Conservation (phyloP, 2,329 filamentous ascomycete species). For the Xenoacremonium recifei region DNA sequence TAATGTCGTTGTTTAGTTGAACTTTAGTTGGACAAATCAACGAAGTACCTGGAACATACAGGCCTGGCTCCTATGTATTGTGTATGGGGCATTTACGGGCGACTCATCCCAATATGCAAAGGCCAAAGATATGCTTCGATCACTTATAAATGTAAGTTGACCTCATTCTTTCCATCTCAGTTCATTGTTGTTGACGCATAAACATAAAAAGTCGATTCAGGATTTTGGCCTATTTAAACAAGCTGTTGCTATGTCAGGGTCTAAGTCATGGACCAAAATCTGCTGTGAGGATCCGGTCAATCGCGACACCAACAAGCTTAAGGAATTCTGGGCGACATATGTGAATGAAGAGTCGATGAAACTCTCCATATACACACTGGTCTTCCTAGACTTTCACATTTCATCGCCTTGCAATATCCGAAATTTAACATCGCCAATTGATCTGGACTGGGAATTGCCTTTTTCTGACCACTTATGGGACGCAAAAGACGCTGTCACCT, state of each 20-base stretch:
- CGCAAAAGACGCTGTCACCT: slow-evolving; percentile 23
- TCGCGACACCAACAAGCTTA: slow-evolving; percentile 12
- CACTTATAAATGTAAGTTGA: slow-evolving; percentile 24
- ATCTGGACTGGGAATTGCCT: slow-evolving; percentile 34
- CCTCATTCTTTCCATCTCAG: no score
- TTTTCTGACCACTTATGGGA: slow-evolving; percentile 28
- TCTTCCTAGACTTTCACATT: slow-evolving; percentile 29
- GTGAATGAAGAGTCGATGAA: slow-evolving; percentile 30
- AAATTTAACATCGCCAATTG: slow-evolving; percentile 27
- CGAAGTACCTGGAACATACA: slow-evolving; percentile 27
- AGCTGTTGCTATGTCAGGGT: slow-evolving; percentile 18
- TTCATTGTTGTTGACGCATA: not conserved
- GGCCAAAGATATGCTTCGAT: slow-evolving; percentile 26
- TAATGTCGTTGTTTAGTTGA: slow-evolving; percentile 15
- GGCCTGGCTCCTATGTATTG: slow-evolving; percentile 28
- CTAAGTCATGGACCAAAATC: slow-evolving; percentile 6
- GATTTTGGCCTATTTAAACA: slow-evolving; percentile 27
- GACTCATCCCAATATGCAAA: slow-evolving; percentile 22
- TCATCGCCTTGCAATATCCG: slow-evolving; percentile 29
- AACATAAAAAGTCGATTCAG: slow-evolving; percentile 15
- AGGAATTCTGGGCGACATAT: slow-evolving; percentile 24
- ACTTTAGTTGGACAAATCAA: slow-evolving; percentile 19
- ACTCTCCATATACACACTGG: slow-evolving; percentile 26
- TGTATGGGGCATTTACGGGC: slow-evolving; percentile 29
- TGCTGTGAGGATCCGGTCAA: not conserved